A percentile compares a stretch with the other conserved stretches of the same genome.
Evolutionary conservation across 1,284 basidiomycete genomes (phyloP).

Genomic region (Rugosomyces carneus): DNA sequence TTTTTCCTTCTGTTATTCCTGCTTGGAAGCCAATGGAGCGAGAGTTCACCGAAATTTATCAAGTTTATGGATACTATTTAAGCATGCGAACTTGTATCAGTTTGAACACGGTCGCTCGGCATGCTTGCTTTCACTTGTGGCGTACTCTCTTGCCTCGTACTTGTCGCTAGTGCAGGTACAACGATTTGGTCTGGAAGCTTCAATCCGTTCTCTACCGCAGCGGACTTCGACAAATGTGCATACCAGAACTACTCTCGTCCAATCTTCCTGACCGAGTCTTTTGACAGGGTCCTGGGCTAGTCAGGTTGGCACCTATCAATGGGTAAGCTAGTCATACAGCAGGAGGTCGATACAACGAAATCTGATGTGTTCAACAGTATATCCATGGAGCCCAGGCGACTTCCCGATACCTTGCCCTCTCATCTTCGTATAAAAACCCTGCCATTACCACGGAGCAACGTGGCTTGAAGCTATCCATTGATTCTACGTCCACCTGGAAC

Average conservation of each 20-base stretch:
- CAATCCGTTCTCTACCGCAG: slow-evolving; percentile 39
- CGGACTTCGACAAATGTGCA: slow-evolving; percentile 51
- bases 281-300: slow-evolving; percentile 50
- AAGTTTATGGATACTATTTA: slow-evolving; percentile 13
- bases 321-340: slow-evolving; percentile 28
- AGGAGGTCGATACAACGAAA: not conserved
- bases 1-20: slow-evolving; percentile 26
- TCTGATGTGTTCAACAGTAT: slow-evolving; percentile 32
- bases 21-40: slow-evolving; percentile 21
- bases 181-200: slow-evolving; percentile 51
- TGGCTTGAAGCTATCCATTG: slow-evolving; percentile 53
- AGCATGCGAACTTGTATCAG: not conserved
- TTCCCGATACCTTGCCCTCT: slow-evolving; percentile 48
- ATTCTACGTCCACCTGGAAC: slow-evolving; percentile 48
- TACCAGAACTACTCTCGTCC: no score
- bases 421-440: slow-evolving; percentile 54
- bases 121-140: slow-evolving; percentile 21
- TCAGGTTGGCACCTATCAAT: slow-evolving; percentile 54
- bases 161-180: slow-evolving; percentile 39
- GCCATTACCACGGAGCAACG: slow-evolving; percentile 46
- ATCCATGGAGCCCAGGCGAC: slow-evolving; percentile 53
- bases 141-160: slow-evolving; percentile 25
- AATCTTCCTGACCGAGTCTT: not conserved
- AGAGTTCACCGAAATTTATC: slow-evolving; percentile 29
- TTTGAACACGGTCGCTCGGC: not conserved